Conservation (phyloP, 768 basidiomycete species). For the Amanita pallidorosea region DNA sequence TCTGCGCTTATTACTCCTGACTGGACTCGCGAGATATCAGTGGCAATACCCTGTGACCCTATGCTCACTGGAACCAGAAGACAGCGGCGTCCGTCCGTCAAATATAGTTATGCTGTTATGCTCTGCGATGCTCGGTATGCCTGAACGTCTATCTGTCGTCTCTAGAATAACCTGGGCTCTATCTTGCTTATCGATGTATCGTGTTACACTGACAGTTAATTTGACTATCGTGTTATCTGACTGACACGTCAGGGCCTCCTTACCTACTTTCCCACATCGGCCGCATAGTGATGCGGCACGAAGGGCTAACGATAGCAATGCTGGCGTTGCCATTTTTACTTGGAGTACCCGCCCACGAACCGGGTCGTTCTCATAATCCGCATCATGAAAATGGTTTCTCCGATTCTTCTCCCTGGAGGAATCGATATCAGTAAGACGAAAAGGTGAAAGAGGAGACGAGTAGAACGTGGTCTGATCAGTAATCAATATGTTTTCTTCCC, state of each 20-base stretch:
- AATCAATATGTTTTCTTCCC: not conserved
- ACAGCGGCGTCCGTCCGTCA: not conserved
- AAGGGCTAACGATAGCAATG: too few species aligned
- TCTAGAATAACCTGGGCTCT: not conserved
- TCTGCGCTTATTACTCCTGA: not conserved
- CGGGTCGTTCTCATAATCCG: not conserved
- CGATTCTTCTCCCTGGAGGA: too few species aligned
- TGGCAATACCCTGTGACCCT: not conserved
- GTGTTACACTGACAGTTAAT: not conserved
- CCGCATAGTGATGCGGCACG: not conserved
- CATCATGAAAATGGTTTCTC: not conserved
- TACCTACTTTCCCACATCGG: not conserved
- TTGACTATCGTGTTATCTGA: too few species aligned
- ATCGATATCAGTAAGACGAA: not conserved
- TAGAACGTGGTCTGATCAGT: not conserved
- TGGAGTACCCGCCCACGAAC: too few species aligned
- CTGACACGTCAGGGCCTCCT: not conserved
- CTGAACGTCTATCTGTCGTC: not conserved
- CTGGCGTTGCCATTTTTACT: too few species aligned
- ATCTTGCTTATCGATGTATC: not conserved
- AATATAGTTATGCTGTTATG: not conserved
- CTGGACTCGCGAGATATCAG: not conserved
- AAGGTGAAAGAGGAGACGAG: not conserved
- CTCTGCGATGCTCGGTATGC: not conserved
- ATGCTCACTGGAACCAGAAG: not conserved